Evolutionary conservation across 2,329 filamentous ascomycete genomes (phyloP), one percentile per base, ranked within the genome.

Genomic region (Aureobasidium sp.): DNA sequence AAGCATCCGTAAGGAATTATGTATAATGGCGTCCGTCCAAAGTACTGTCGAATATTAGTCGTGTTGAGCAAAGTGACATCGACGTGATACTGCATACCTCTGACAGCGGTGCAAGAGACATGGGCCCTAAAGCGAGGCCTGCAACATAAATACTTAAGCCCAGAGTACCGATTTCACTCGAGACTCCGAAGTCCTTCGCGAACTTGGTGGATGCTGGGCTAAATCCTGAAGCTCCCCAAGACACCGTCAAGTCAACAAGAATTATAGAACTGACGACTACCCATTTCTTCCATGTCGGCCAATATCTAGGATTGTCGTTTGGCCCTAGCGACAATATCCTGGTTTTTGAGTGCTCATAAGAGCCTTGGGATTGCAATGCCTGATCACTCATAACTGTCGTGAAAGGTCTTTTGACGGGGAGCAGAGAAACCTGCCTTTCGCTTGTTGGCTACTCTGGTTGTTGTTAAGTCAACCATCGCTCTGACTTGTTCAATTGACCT

Each of bases 171-270:
- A 61, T 37, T 8, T 61, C 47, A 9, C 12, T 36, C 17, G 60
- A 62, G 12, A 79, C 68, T 13, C 70, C 69, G 62, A 80, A 76
- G 17, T 78, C 74, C 9, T 73, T 68, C 1, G 70, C 72, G 59
- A 80, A 78, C 46, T 77, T 75, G n/a, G 64, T 66, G 15, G 72
- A 68, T 0, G 73, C 76, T 0, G 79, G 78, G 2, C 77, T 79
- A 66, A 78, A 81, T 9, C 78, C 78, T 6, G 76, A 79, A 1
- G 78, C 78, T 9, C 76, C 77, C 74, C 77, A 80, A 7, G 36
- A 44, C 12, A 62, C 48, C 1, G 39, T 34, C 20, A 62, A 15
- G 37, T 62, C 59, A 55, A 74, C 73, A 34, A 72, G 69, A 2
- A 73, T 68, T 39, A 75, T 73, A 20, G 68, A 69, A 32, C 69